These are phyloP conservation scores for Pseudogymnoascus sp. DNA, from an alignment of 2,329 filamentous ascomycete species.

Conservation along the genomic window DNA sequence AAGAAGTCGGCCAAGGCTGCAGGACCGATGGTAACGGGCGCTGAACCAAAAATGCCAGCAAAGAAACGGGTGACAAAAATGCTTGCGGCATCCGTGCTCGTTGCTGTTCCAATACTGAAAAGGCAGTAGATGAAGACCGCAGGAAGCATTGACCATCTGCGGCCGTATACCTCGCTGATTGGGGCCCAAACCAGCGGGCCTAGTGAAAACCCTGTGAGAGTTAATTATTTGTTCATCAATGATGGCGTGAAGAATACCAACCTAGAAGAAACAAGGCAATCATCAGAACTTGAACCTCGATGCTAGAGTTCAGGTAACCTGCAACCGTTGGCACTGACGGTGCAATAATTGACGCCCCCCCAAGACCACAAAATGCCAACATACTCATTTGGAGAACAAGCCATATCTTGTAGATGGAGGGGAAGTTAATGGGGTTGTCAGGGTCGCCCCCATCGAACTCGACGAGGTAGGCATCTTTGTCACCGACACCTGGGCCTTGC, in stretches of 20 bases:
- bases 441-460: slow-evolving; percentile 33
- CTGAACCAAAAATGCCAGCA: slow-evolving; percentile 54
- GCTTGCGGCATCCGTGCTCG: slow-evolving; percentile 48
- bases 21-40: slow-evolving; percentile 48
- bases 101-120: slow-evolving; percentile 56
- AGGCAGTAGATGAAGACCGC: slow-evolving; percentile 51
- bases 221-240: not conserved
- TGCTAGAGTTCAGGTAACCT: slow-evolving; percentile 26
- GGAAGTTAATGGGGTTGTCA: slow-evolving; percentile 43
- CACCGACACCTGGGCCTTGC: not conserved
- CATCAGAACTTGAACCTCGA: too few relatives aligned
- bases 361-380: slow-evolving; percentile 41
- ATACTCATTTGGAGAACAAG: slow-evolving; percentile 43
- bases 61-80: slow-evolving; percentile 63
- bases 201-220: slow-evolving; percentile 38
- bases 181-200: slow-evolving; percentile 56
- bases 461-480: slow-evolving; percentile 89
- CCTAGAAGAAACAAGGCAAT: slow-evolving; percentile 10
- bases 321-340: slow-evolving; percentile 39
- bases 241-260: not conserved
- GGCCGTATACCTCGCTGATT: slow-evolving; percentile 53
- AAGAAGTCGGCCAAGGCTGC: slow-evolving; percentile 58
- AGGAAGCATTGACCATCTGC: slow-evolving; percentile 50
- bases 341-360: slow-evolving; percentile 44
- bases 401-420: slow-evolving; percentile 36